Evolutionary conservation across 1,284 basidiomycete species (phyloP), one percentile per base, ranked within the genome.

Genomic region (Takashimella tepidaria): DNA sequence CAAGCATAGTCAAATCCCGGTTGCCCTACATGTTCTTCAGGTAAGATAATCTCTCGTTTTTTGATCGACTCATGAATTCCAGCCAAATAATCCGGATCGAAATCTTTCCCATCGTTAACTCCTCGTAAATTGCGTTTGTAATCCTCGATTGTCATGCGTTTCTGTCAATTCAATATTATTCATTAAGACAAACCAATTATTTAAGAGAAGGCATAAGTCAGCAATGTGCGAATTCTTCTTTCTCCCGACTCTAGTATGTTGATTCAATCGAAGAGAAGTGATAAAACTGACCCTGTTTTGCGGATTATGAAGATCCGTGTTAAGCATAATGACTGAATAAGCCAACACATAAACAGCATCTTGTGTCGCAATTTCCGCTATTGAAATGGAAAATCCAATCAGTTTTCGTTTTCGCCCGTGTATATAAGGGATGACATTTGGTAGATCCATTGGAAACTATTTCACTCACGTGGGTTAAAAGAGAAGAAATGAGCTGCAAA

Each of bases 1-100:
- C 96, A 99, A 5, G 95, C 91, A 70, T 96, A 98, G 66, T 98
- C 96, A 70, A 99, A 99, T 1, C 96, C 96, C 40, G 96, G 83
- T 72, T 93, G 91, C 1, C 96, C 96, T 4, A 86, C 88, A 68
- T 98, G 96, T 69, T 99, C 96, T 75, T 98, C 93, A 0, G 96
- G 95, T 85, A 98, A 89, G 48, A 98, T 83, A 58, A 98, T 98
- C 77, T 99, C 96, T 45, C 85, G 81, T 74, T 89, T 93, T 46
- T 89, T 85, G 66, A 99, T 95, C 3, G 88, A 91, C 60, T 98
- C 92, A 66, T 95, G 98, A 55, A 98, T 90, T 40, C 81, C 81
- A 76, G 86, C 84, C 63, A 98, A 78, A 70, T 89, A 96, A 57
- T 91, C 90, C 0, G 83, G 74, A 19, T 87, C 83, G 70, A 98